These are phyloP conservation scores for Kalanchoe fedtschenkoi DNA, from an alignment of 164 flowering plant species.

Conservation along the genomic window DNA sequence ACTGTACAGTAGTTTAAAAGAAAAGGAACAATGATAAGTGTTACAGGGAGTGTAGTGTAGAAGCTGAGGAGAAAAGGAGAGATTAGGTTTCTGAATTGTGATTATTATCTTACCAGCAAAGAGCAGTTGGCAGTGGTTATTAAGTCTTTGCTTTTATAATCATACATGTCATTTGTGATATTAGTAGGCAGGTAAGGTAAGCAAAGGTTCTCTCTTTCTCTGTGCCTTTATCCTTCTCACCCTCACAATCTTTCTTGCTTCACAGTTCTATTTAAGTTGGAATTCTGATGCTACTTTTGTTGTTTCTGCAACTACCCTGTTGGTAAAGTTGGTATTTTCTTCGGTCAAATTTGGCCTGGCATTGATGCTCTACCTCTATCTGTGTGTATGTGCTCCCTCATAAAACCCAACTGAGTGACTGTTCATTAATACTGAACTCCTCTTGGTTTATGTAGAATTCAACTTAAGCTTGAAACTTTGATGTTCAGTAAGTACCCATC, in stretches of 20 bases:
- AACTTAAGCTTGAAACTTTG: conserved; percentile 19
- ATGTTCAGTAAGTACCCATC: conserved; percentile 21
- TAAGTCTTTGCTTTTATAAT: conserved; percentile 40
- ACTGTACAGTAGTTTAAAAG: conserved; percentile 13
- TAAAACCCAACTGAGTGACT: conserved; percentile 3
- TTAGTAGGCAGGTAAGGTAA: conserved; percentile 46
- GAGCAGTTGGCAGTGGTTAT: conserved; percentile 74
- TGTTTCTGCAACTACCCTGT: conserved; percentile 36
- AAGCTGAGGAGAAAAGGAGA: conserved; percentile 6
- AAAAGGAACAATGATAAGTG: conserved; percentile 14
- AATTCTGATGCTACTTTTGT: conserved; percentile 30
- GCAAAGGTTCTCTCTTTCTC: conserved; percentile 14
- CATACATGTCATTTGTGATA: conserved; percentile 32
- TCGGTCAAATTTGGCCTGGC: conserved; percentile 23
- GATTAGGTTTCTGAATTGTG: conserved; percentile 36
- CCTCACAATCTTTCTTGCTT: conserved; percentile 9
- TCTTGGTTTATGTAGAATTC: conserved; percentile 21
- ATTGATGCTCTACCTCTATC: conserved; percentile 57
- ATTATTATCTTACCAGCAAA: conserved; percentile 32
- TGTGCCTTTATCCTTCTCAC: conserved; percentile 7
- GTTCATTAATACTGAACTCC: conserved; percentile 11
- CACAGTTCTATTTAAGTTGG: conserved; percentile 21
- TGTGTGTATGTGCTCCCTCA: conserved; percentile 12
- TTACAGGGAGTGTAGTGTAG: neutral
- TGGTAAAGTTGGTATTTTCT: conserved; percentile 27